Percentiles rank a stretch among this genome's conserved stretches.
Evolutionary conservation across 352 stramenopile species (phyloP).

Genomic region (Globisporangium abappressorium): DNA sequence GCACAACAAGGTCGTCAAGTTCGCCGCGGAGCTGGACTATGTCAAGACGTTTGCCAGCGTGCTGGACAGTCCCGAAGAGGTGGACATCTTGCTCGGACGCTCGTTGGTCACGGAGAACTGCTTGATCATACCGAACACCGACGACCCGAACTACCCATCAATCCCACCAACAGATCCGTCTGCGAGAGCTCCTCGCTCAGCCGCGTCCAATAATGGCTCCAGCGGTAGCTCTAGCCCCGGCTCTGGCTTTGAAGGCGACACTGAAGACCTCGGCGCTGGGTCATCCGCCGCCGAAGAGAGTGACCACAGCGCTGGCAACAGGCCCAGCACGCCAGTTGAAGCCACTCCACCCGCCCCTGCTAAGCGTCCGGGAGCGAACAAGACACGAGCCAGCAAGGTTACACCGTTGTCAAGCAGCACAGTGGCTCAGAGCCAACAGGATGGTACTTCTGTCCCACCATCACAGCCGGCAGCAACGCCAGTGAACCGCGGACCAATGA

Average conservation of each 20-base stretch:
- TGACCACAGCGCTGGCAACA: background rate
- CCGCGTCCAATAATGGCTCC: background rate
- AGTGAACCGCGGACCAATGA: conserved; percentile 11
- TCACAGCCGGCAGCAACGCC: conserved; percentile 3
- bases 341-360: background rate
- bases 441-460: background rate
- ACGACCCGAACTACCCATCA: background rate
- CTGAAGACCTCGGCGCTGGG: conserved; percentile 1
- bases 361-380: background rate
- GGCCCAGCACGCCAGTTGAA: background rate
- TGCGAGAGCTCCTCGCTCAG: background rate
- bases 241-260: conserved; percentile 13
- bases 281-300: background rate
- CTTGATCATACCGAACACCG: conserved; percentile 4
- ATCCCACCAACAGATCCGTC: background rate
- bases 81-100: conserved; percentile 31
- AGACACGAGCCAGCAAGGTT: background rate
- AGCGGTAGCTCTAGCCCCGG: background rate
- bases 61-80: conserved; percentile 27
- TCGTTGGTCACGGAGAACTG: conserved; percentile 38
- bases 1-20: conserved; percentile 25
- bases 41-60: conserved; percentile 31
- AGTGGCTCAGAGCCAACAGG: background rate
- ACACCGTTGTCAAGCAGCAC: background rate
- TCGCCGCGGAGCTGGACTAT: conserved; percentile 37